phyloP scores from a whole-genome alignment of 768 basidiomycete genomes.

The Boletellus ananiceps region DNA sequence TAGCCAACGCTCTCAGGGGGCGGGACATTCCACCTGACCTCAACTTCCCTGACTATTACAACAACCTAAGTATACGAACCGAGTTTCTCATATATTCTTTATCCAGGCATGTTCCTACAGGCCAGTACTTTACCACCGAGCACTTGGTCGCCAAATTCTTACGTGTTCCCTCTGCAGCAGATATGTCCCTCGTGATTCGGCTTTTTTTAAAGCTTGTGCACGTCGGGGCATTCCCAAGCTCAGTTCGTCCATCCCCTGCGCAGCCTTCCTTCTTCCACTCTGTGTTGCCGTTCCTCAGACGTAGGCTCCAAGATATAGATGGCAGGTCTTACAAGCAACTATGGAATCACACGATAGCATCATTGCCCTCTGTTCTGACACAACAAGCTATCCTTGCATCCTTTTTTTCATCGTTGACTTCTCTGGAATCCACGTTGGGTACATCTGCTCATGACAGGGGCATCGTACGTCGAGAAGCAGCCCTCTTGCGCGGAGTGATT shows the following conservation, averaged over 20 bases:
- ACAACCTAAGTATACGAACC: slow-evolving; percentile 46
- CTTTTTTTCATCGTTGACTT: slow-evolving; percentile 47
- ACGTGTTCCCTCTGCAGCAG: slow-evolving; percentile 31
- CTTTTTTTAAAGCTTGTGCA: slow-evolving; percentile 65
- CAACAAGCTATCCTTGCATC: slow-evolving; percentile 58
- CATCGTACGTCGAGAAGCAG: slow-evolving; percentile 49
- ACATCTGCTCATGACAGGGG: slow-evolving; percentile 33
- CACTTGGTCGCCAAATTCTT: slow-evolving; percentile 8
- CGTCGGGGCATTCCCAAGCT: slow-evolving; percentile 58
- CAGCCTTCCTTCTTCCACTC: slow-evolving; percentile 69
- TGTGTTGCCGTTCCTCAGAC: slow-evolving; percentile 46
- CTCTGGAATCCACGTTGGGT: slow-evolving; percentile 30
- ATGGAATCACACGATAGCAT: slow-evolving; percentile 47
- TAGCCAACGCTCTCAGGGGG: slow-evolving; percentile 63
- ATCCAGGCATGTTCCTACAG: slow-evolving; percentile 35
- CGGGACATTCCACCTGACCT: slow-evolving; percentile 44
- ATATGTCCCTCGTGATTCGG: slow-evolving; percentile 41
- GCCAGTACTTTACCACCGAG: slow-evolving; percentile 32
- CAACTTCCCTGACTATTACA: slow-evolving; percentile 54
- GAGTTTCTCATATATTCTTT: slow-evolving; percentile 49
- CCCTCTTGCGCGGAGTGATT: slow-evolving; percentile 48
- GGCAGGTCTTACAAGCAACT: slow-evolving; percentile 39
- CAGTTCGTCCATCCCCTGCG: slow-evolving; percentile 45
- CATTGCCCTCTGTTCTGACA: slow-evolving; percentile 46
- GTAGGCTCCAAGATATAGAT: slow-evolving; percentile 28